Percentiles rank a stretch among this genome's conserved stretches.
Evolutionary conservation across 2,329 filamentous ascomycete genomes (phyloP).

Genomic region (Gyromitra esculenta): DNA sequence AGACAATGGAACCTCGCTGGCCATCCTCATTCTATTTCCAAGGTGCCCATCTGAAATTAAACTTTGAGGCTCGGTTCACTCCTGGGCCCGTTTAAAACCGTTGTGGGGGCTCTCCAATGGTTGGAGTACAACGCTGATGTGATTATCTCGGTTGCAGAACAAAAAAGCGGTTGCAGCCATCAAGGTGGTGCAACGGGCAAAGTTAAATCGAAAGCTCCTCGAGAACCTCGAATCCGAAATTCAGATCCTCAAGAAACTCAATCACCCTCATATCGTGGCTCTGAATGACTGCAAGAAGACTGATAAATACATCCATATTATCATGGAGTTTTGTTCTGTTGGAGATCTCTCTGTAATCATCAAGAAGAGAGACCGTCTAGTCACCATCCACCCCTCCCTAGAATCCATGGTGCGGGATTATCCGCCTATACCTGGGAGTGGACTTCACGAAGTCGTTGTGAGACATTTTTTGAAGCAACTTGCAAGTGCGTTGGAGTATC

Average conservation of each 20-base stretch:
- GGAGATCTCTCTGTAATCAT: conserved; percentile 96
- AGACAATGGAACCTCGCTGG: conserved; percentile 18
- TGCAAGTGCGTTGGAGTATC: conserved; percentile 86
- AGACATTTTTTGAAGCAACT: conserved; percentile 97
- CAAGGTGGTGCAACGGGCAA: conserved; percentile 91
- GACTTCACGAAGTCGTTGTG: conserved; percentile 95
- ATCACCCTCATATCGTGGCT: conserved; percentile 96
- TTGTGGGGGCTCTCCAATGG: conserved; percentile 37
- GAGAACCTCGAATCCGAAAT: conserved; percentile 97
- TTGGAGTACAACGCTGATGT: conserved; percentile 48
- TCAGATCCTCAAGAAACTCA: conserved; percentile 88
- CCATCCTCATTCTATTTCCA: conserved; percentile 43
- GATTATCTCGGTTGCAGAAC: conserved; percentile 65
- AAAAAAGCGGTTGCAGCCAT: conserved; percentile 87
- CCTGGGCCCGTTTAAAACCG: conserved; percentile 49
- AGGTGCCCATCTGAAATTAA: conserved; percentile 47
- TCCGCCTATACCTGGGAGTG: conserved; percentile 80
- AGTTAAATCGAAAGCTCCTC: conserved; percentile 93
- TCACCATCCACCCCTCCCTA: conserved; percentile 77
- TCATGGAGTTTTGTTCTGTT: conserved; percentile 98
- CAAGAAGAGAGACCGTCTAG: conserved; percentile 86
- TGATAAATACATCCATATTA: conserved; percentile 86
- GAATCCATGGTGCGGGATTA: conserved; percentile 93
- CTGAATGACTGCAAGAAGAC: conserved; percentile 94
- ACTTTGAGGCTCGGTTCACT: conserved; percentile 47